Base-by-base conservation (phyloP, 2,329 filamentous ascomycete genomes). In the Grosmannia penicillata region DNA sequence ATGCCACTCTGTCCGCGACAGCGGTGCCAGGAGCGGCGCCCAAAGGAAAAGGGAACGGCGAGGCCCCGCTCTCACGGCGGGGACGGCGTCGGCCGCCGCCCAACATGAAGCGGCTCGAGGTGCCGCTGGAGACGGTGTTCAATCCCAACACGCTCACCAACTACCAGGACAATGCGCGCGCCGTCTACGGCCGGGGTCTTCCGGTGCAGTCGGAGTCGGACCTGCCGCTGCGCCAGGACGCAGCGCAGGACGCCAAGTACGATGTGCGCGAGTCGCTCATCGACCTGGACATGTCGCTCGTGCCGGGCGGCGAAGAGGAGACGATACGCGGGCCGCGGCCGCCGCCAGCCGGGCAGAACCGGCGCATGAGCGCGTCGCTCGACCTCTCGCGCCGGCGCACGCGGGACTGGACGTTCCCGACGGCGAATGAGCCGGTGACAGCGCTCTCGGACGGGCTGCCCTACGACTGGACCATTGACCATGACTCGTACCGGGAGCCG, bases 121-220 rank as follows among this genome's bases (percentile, higher is more conserved):
- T 64, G 6, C 75, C 75, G 0, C 54, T 79, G 4, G 73, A 78
- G 45, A 77, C 76, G 44, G 59, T 78, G 0, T 79, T 79, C 49
- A 73, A 79, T 41, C 73, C 72, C 7, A 75, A 78, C 49, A 78
- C 75, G 1, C 66, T 75, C 27, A 71, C 73, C 2, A 75, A 65
- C 43, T 78, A 79, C 44, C 66, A 73, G 19, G 73, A 78, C 43
- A 77, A 77, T 43, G 73, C 71, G 13, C 61, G 69, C 21, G 61
- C 62, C 30, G 75, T 77, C 47, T 78, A 78, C 47, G 68, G 70
- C 15, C 59, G 58, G 27, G 15, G 14, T 6, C 29, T 15, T 19
- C n/a, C 22, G n/a, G 24, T 54, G 6, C 13, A 17, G 32, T 57
- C 58, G 4, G 47, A 48, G 10, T 75, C 72, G 0, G 74, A 78